Conservation (phyloP, 208 protist species). For the Naegleria gruberi region DNA sequence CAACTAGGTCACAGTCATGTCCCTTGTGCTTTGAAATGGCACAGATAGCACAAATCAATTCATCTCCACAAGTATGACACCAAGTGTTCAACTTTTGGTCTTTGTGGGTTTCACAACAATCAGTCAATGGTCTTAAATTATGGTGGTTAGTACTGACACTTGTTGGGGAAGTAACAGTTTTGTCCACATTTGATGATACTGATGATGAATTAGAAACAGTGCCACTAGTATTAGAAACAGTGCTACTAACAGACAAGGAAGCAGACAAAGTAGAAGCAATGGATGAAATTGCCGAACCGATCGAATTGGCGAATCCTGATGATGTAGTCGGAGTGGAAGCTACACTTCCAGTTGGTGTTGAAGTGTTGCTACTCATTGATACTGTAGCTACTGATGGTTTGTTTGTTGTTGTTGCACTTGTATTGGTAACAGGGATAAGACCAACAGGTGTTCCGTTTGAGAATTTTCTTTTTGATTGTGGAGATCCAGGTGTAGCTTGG, state of each 20-base stretch:
- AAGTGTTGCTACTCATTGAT: not conserved
- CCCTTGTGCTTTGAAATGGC: not conserved
- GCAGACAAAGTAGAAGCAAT: not conserved
- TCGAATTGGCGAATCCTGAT: not conserved
- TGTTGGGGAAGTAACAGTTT: not conserved
- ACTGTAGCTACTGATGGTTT: too few relatives aligned
- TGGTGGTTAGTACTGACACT: not conserved
- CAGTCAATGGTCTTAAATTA: not conserved
- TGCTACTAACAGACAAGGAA: not conserved
- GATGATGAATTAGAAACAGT: not conserved
- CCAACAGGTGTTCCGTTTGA: too few relatives aligned
- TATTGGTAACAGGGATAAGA: too few relatives aligned
- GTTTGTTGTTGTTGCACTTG: too few relatives aligned
- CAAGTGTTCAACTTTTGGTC: not conserved
- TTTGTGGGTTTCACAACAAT: not conserved
- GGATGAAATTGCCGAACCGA: not conserved
- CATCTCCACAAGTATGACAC: not conserved
- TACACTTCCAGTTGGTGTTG: not conserved
- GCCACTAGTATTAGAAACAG: not conserved
- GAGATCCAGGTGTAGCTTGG: not conserved
- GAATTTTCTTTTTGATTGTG: not conserved
- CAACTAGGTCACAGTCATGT: not conserved
- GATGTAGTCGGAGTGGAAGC: not conserved
- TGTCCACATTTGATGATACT: too few relatives aligned
- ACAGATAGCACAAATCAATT: not conserved